phyloP scores from a whole-genome alignment of 2,329 filamentous ascomycete genomes.

The Penicillium sp. region DNA sequence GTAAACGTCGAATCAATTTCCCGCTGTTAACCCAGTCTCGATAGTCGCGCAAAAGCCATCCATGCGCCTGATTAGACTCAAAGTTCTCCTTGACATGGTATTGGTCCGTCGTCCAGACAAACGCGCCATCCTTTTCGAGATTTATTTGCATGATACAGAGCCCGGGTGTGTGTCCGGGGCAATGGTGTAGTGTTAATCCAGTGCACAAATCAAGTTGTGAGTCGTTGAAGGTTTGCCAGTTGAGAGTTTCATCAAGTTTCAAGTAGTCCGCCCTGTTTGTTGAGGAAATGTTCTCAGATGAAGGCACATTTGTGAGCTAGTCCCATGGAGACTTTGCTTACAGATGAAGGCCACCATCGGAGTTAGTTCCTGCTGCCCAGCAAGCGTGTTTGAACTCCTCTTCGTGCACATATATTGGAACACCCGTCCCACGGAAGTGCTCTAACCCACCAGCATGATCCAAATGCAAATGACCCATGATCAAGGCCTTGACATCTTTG shows the following conservation, averaged over 20 bases:
- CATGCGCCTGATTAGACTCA: slow-evolving; percentile 34
- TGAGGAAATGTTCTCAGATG: too few relatives aligned
- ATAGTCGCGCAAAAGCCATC: slow-evolving; percentile 40
- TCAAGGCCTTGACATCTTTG: slow-evolving; percentile 48
- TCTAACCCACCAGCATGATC: slow-evolving; percentile 52
- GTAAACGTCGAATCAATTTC: slow-evolving; percentile 29
- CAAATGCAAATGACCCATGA: slow-evolving; percentile 50
- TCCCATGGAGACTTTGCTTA: too few relatives aligned
- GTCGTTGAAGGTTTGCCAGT: slow-evolving; percentile 47
- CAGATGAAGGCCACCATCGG: slow-evolving; percentile 45
- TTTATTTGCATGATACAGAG: slow-evolving; percentile 41
- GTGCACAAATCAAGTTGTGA: slow-evolving; percentile 41
- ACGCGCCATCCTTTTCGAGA: slow-evolving; percentile 37
- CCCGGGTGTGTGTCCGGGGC: slow-evolving; percentile 40
- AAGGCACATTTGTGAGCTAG: too few relatives aligned
- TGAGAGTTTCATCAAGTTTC: slow-evolving; percentile 36
- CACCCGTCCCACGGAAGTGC: slow-evolving; percentile 44
- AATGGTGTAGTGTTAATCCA: slow-evolving; percentile 41
- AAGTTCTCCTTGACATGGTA: slow-evolving; percentile 45
- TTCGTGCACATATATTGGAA: slow-evolving; percentile 51
- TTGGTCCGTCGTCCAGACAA: slow-evolving; percentile 45
- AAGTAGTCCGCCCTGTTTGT: too few relatives aligned
- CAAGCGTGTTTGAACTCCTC: slow-evolving; percentile 49
- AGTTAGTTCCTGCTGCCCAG: slow-evolving; percentile 46
- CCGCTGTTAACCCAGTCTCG: slow-evolving; percentile 33